Percentiles rank a stretch among this genome's conserved stretches.
Evolutionary conservation across 2,329 filamentous ascomycete species (phyloP).

Genomic region (Gnomoniopsis sp.): DNA sequence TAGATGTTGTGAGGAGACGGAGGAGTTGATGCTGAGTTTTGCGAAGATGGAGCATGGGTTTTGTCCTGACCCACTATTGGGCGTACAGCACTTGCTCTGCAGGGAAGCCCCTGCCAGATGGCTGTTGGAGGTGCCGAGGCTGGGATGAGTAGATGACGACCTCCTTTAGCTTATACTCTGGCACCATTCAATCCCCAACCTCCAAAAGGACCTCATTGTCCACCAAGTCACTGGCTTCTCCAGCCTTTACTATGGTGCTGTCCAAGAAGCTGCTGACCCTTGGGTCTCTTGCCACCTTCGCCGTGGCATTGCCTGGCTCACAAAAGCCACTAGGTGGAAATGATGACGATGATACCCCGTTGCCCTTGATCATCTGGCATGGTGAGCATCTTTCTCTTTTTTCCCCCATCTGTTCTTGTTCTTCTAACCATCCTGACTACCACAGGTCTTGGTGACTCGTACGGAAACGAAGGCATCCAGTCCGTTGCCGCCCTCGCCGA

Average conservation of each 20-base stretch:
- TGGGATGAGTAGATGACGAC: not conserved
- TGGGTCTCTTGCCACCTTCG: constrained; percentile 30
- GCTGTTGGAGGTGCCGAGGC: not conserved
- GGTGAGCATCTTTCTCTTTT: constrained; percentile 35
- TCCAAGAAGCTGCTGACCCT: constrained; percentile 24
- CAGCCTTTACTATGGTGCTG: constrained; percentile 24
- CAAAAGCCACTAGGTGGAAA: constrained; percentile 22
- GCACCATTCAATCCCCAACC: not conserved
- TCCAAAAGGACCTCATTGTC: not conserved
- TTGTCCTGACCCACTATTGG: too few species aligned
- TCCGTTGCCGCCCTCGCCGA: constrained; percentile 69
- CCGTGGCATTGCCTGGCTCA: constrained; percentile 28
- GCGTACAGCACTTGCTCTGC: not conserved
- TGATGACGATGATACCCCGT: constrained; percentile 57
- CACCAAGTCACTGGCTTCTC: not conserved
- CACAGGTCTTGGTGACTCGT: constrained; percentile 64
- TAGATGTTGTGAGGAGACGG: not conserved
- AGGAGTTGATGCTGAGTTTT: not conserved
- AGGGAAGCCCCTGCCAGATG: not conserved
- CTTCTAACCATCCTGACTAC: not conserved
- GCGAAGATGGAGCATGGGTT: too few species aligned
- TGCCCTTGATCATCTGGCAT: constrained; percentile 95
- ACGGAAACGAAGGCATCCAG: constrained; percentile 70
- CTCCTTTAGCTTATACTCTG: not conserved
- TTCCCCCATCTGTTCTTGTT: constrained; percentile 35